phyloP scores from a whole-genome alignment of 371 early-diverging fungal genomes.

The Coemansia sp. region DNA sequence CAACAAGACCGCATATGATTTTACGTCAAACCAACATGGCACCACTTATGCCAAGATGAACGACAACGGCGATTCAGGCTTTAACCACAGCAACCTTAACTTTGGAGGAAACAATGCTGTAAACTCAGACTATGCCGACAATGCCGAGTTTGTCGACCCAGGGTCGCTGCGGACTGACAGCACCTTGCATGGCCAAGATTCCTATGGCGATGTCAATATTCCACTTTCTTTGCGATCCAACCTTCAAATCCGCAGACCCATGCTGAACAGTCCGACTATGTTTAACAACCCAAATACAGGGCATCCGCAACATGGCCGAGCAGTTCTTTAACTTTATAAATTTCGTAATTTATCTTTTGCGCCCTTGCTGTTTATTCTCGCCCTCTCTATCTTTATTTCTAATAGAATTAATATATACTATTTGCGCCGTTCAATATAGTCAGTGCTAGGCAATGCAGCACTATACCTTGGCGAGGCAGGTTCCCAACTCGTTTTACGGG shows the following conservation, averaged over 20 bases:
- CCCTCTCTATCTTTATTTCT: not conserved
- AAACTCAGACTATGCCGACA: conserved; percentile 1
- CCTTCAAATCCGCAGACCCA: conserved; percentile 40
- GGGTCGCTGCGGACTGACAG: conserved; percentile 7
- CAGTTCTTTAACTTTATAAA: conserved; percentile 6
- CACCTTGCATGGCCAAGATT: conserved; percentile 8
- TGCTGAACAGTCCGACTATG: conserved; percentile 33
- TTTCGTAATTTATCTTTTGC: not conserved
- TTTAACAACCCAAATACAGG: conserved; percentile 4
- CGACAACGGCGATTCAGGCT: conserved; percentile 21
- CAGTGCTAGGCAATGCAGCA: not conserved
- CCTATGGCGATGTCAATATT: not conserved
- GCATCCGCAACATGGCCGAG: not conserved
- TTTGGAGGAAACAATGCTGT: conserved; percentile 16
- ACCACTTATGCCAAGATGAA: conserved; percentile 32
- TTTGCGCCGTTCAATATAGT: not conserved
- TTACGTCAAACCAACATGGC: conserved; percentile 13
- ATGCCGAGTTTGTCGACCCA: not conserved
- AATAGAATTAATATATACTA: not conserved
- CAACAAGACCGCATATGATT: conserved; percentile 35
- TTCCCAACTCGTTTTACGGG: not conserved
- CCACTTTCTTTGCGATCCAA: conserved; percentile 39
- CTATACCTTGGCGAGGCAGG: not conserved
- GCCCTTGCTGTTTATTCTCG: not conserved
- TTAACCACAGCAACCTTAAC: conserved; percentile 31